Evolutionary conservation across 495 filamentous ascomycete genomes (phyloP).

Genomic region (Podospora pseudocomata): DNA sequence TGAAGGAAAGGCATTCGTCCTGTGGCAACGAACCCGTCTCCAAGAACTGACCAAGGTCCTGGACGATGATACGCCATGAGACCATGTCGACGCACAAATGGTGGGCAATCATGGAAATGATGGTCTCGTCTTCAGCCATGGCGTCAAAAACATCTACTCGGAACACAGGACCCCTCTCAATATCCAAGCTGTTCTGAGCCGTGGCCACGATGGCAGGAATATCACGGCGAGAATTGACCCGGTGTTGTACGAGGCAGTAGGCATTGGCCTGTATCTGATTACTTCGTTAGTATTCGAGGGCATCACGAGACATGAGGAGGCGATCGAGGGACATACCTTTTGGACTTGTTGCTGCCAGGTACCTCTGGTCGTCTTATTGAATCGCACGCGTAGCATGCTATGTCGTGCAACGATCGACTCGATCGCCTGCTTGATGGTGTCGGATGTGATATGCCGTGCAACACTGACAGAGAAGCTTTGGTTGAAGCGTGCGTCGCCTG

Average conservation of each 20-base stretch:
- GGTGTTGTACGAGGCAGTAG: conserved; percentile 23
- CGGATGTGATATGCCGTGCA: conserved; percentile 34
- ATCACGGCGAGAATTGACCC: conserved; percentile 14
- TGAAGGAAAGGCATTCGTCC: conserved; percentile 45
- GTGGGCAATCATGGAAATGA: conserved; percentile 53
- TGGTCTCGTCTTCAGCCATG: conserved; percentile 27
- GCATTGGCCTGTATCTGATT: conserved; percentile 15
- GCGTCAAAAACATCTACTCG: conserved; percentile 41
- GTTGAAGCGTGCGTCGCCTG: conserved; percentile 56
- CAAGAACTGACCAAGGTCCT: conserved; percentile 54
- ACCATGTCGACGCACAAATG: conserved; percentile 59
- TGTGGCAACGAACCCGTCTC: conserved; percentile 26
- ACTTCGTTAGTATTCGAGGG: background rate
- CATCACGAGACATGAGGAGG: background rate
- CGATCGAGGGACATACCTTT: conserved; percentile 12
- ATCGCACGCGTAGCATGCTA: conserved; percentile 59
- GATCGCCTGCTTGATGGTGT: conserved; percentile 41
- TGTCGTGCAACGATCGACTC: conserved; percentile 51
- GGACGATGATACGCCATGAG: conserved; percentile 58
- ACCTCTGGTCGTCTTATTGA: conserved; percentile 27
- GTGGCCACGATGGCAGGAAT: conserved; percentile 11
- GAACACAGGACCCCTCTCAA: conserved; percentile 40
- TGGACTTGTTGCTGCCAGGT: conserved; percentile 27
- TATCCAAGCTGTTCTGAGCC: conserved; percentile 21
- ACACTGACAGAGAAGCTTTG: conserved; percentile 55